phyloP scores from a whole-genome alignment of 805 yeast genomes.

The Zygoascus biomembranicola region DNA sequence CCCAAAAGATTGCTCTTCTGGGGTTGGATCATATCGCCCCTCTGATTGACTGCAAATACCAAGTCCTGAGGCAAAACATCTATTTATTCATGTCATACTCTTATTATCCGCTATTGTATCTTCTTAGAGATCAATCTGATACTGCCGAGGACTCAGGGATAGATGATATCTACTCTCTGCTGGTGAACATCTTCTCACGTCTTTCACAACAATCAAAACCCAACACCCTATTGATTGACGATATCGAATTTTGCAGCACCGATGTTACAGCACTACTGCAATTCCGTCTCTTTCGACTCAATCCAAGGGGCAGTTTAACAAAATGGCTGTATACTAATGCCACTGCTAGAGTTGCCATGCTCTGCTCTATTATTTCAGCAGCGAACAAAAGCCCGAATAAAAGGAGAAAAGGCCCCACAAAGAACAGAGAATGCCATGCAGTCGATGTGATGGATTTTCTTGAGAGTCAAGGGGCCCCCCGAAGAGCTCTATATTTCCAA shows the following conservation, averaged over 20 bases:
- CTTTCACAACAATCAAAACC: background rate
- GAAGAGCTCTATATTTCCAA: background rate
- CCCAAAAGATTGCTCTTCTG: background rate
- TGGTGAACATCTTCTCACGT: background rate
- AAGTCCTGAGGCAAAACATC: conserved; percentile 1
- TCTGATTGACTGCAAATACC: background rate
- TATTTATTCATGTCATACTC: conserved; percentile 3
- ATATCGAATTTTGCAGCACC: background rate
- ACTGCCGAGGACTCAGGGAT: background rate
- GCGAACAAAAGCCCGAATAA: background rate
- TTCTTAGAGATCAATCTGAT: background rate
- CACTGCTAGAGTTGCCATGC: background rate
- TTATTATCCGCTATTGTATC: background rate
- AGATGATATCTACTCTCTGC: background rate
- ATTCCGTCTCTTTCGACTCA: background rate
- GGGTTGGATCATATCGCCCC: background rate
- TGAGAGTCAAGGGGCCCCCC: background rate
- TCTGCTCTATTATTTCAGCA: background rate
- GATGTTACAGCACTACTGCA: background rate
- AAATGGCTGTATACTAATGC: conserved; percentile 1
- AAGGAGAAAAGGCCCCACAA: background rate
- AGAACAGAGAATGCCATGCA: background rate
- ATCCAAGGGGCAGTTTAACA: background rate
- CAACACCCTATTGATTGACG: background rate
- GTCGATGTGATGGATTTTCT: background rate